Evolutionary conservation across 2,329 filamentous ascomycete genomes (phyloP).

Genomic region (Phialemonium atrogriseum): DNA sequence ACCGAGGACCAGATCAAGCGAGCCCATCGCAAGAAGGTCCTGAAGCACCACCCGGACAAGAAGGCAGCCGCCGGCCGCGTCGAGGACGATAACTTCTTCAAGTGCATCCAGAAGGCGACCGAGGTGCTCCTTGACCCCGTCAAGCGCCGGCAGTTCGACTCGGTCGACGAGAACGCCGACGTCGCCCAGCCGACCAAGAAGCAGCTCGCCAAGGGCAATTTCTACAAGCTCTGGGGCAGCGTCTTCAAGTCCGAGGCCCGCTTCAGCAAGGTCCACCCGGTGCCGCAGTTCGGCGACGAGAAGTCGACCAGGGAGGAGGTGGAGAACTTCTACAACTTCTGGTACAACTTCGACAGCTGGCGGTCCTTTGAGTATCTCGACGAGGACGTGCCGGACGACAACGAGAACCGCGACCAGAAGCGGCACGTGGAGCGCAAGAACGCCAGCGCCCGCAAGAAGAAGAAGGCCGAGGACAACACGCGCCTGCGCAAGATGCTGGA

Average conservation of each 20-base stretch:
- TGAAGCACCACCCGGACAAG: constrained; percentile 98
- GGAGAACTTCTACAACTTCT: constrained; percentile 98
- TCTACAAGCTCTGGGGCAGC: constrained; percentile 87
- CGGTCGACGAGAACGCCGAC: constrained; percentile 88
- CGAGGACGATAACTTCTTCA: constrained; percentile 98
- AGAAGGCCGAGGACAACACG: constrained; percentile 95
- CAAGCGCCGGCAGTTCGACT: constrained; percentile 93
- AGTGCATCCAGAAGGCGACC: constrained; percentile 98
- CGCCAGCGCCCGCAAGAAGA: constrained; percentile 94
- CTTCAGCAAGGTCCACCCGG: constrained; percentile 86
- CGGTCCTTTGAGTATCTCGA: constrained; percentile 96
- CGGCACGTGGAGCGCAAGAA: constrained; percentile 98
- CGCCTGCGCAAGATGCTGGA: constrained; percentile 87
- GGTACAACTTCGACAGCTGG: constrained; percentile 99
- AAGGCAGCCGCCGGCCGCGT: constrained; percentile 81
- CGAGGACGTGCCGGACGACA: constrained; percentile 97
- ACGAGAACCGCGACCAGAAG: constrained; percentile 98
- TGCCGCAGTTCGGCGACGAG: constrained; percentile 77
- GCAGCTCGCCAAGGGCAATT: constrained; percentile 71
- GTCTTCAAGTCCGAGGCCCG: constrained; percentile 89
- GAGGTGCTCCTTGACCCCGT: constrained; percentile 87
- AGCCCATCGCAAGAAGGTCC: constrained; percentile 98
- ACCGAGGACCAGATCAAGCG: constrained; percentile 98
- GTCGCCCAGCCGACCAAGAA: constrained; percentile 92
- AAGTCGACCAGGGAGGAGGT: constrained; percentile 83